These are phyloP conservation scores for Citrus unshiu DNA, from an alignment of 345 rosid genomes.

Conservation along the genomic window DNA sequence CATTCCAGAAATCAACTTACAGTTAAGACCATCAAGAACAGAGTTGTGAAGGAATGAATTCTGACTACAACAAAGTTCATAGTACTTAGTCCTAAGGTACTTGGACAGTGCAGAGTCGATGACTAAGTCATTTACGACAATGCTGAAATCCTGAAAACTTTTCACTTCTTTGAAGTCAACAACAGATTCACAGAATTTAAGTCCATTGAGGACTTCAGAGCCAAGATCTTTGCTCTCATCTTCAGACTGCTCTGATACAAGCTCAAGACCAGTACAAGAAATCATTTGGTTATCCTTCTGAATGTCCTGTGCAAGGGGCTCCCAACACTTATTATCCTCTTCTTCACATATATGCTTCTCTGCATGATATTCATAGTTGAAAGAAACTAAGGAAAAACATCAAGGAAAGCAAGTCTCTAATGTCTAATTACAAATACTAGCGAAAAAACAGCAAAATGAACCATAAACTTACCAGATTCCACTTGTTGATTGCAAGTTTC, in stretches of 20 bases:
- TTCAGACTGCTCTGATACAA: constrained; percentile 14
- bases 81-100: constrained; percentile 33
- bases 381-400: background rate
- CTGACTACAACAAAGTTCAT: constrained; percentile 41
- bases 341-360: constrained; percentile 14
- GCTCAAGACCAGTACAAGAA: background rate
- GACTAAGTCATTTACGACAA: constrained; percentile 31
- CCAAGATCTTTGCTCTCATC: constrained; percentile 19
- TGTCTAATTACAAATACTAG: background rate
- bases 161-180: constrained; percentile 34
- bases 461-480: constrained; percentile 18
- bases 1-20: constrained; percentile 26
- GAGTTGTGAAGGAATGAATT: constrained; percentile 35
- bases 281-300: background rate
- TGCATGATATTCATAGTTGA: background rate
- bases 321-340: constrained; percentile 9
- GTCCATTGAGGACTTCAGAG: constrained; percentile 20
- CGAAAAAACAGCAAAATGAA: background rate
- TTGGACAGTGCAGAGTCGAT: constrained; percentile 30
- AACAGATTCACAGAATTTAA: constrained; percentile 23
- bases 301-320: constrained; percentile 3
- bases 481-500: constrained; percentile 8
- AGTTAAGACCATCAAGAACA: constrained; percentile 31
- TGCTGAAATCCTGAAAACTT: constrained; percentile 31
- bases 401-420: background rate